Conservation (phyloP, 176 grass and related monocot species). For the Oryza officinalis region DNA sequence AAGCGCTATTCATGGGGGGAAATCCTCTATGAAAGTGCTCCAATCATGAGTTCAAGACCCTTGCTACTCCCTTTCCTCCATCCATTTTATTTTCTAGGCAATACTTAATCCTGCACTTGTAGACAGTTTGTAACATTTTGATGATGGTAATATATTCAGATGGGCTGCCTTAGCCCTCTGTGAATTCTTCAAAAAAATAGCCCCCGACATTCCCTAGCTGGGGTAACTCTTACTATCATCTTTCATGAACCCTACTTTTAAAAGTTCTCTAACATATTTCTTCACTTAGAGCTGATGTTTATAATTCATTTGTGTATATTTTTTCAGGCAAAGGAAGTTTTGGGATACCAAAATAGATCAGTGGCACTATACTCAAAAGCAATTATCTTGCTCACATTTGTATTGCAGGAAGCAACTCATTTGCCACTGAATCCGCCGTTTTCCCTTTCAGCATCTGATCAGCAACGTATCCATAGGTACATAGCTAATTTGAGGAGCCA, state of each 20-base stretch:
- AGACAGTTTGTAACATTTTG: neutral
- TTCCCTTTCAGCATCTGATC: constrained; percentile 48
- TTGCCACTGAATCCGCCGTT: constrained; percentile 60
- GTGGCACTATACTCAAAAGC: constrained; percentile 60
- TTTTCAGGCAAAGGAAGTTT: constrained; percentile 64
- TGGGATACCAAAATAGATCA: constrained; percentile 52
- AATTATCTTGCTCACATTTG: constrained; percentile 68
- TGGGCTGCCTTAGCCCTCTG: neutral
- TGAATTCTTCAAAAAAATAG: neutral
- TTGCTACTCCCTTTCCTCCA: neutral
- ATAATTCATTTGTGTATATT: neutral
- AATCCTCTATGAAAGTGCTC: too few relatives aligned
- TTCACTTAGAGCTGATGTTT: neutral
- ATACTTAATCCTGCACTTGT: neutral
- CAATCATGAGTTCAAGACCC: too few relatives aligned
- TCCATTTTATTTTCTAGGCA: neutral
- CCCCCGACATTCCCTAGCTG: neutral
- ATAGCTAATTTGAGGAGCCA: constrained; percentile 63
- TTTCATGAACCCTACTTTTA: neutral
- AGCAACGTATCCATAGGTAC: constrained; percentile 55
- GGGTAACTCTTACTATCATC: neutral
- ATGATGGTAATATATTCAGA: neutral
- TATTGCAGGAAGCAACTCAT: constrained; percentile 55
- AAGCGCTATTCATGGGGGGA: neutral
- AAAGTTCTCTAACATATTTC: neutral